A percentile compares a stretch with the other conserved stretches of the same genome.
Conservation (phyloP, 306 rosid species). For the Mucuna pruriens region DNA sequence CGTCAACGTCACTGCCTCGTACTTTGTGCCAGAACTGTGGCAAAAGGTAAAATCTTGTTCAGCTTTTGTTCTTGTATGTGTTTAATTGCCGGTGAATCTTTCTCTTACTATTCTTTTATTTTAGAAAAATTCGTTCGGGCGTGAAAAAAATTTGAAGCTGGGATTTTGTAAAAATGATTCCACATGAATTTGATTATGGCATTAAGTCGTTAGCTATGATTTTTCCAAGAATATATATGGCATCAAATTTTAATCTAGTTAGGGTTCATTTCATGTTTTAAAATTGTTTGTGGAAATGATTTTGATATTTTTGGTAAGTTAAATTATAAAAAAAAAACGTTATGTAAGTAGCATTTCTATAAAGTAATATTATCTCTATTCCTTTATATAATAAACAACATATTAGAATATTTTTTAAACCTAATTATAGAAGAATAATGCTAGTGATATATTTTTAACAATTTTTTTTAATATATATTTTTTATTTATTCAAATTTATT, state of each 20-base stretch:
- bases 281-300: background rate
- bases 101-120: no score
- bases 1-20: conserved; percentile 49
- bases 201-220: no score
- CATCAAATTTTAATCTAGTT: background rate
- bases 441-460: no score
- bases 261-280: background rate
- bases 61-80: background rate
- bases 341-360: background rate
- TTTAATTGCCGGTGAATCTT: no score
- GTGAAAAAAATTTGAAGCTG: no score
- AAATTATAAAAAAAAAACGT: background rate
- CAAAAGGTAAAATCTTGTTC: conserved; percentile 45
- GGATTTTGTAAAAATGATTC: background rate
- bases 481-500: no score
- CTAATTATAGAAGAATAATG: no score
- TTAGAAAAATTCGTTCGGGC: no score
- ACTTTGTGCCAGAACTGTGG: conserved; percentile 44
- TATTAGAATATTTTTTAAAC: no score
- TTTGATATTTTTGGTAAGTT: background rate
- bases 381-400: no score
- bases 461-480: no score
- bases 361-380: no score
- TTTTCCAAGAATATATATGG: background rate
- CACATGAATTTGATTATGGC: background rate